Conservation (phyloP, 2,329 filamentous ascomycete genomes). For the Microsporum ferrugineum region DNA sequence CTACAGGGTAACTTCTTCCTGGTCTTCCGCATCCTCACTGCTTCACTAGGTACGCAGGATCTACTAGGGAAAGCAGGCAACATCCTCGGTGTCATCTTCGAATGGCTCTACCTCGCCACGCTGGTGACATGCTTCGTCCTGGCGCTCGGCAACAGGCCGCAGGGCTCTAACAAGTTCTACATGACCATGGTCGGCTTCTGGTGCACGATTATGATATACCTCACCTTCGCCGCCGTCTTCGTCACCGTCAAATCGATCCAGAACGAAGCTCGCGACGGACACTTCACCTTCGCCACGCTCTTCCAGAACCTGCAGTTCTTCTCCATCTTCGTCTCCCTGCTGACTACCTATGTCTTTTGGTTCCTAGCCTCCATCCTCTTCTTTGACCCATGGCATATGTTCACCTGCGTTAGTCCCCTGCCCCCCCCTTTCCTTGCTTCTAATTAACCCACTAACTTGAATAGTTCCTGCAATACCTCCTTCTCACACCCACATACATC, state of each 20-base stretch:
- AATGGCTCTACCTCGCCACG: slow-evolving; percentile 89
- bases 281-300: slow-evolving; percentile 59
- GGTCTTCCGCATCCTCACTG: slow-evolving; percentile 92
- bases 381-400: slow-evolving; percentile 98
- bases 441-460: background rate
- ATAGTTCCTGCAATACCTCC: slow-evolving; percentile 82
- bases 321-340: slow-evolving; percentile 81
- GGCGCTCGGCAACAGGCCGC: slow-evolving; percentile 84
- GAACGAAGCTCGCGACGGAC: slow-evolving; percentile 48
- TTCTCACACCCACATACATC: slow-evolving; percentile 91
- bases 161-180: slow-evolving; percentile 87
- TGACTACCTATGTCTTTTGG: slow-evolving; percentile 89
- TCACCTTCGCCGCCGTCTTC: slow-evolving; percentile 89
- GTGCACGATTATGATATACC: slow-evolving; percentile 87
- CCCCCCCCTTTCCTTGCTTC: slow-evolving; percentile 7
- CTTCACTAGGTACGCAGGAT: slow-evolving; percentile 57
- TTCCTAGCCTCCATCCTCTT: slow-evolving; percentile 83
- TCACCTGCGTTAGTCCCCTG: slow-evolving; percentile 51
- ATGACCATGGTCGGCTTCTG: slow-evolving; percentile 98
- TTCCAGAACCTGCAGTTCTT: slow-evolving; percentile 86
- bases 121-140: slow-evolving; percentile 92
- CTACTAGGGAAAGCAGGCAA: slow-evolving; percentile 67
- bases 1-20: slow-evolving; percentile 83
- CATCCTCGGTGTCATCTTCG: slow-evolving; percentile 78
- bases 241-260: slow-evolving; percentile 84